Conservation (phyloP, 164 flowering plant genomes). For the Cinnamomum chago region DNA sequence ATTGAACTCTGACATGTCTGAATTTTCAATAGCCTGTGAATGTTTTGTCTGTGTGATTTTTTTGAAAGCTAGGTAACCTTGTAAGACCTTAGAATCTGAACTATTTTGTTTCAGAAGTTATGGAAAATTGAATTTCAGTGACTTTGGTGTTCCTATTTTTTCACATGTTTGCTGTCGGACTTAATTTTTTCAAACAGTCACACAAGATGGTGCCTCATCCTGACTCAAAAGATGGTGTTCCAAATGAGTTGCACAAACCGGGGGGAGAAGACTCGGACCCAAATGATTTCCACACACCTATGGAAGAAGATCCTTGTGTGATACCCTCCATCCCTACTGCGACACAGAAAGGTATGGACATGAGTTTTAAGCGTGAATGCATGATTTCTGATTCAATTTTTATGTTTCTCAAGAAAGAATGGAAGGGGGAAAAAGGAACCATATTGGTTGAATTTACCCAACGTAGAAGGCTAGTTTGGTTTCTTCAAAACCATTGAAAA, state of each 20-base stretch:
- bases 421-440: not conserved
- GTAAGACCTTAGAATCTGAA: not conserved
- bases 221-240: conserved; percentile 1
- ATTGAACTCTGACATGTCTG: too few species aligned
- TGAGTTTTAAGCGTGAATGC: not conserved
- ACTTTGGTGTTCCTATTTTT: too few species aligned
- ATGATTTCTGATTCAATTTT: too few species aligned
- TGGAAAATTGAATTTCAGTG: not conserved
- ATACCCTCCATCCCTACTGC: not conserved
- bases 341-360: conserved; percentile 1
- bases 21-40: too few species aligned
- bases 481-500: not conserved
- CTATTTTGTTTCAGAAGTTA: not conserved
- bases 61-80: too few species aligned
- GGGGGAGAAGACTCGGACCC: not conserved
- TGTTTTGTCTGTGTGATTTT: too few species aligned
- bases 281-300: not conserved
- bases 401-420: too few species aligned
- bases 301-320: not conserved
- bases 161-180: not conserved
- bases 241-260: not conserved
- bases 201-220: not conserved
- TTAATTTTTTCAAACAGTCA: not conserved
- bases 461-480: not conserved
- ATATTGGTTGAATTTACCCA: not conserved